These are phyloP conservation scores for Neopestalotiopsis clavispora DNA, from an alignment of 2,329 filamentous ascomycete species.

Conservation along the genomic window DNA sequence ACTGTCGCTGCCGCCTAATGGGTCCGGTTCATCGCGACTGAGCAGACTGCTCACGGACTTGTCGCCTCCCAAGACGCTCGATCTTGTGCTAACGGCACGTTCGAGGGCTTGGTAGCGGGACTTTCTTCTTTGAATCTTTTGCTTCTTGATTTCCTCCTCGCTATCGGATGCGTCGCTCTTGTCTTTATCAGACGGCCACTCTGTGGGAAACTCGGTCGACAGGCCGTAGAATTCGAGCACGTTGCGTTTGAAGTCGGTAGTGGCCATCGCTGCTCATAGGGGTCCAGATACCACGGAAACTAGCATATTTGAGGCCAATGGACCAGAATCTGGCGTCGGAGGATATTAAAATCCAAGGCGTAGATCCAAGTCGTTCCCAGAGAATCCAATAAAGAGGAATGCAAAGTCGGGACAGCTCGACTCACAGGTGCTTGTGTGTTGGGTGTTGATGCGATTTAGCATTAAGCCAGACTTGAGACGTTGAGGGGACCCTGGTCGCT, in stretches of 20 bases:
- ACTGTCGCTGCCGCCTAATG: constrained; percentile 84
- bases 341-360: neutral
- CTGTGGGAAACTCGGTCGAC: constrained; percentile 74
- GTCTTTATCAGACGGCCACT: constrained; percentile 82
- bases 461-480: neutral
- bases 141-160: constrained; percentile 56
- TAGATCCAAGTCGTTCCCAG: neutral
- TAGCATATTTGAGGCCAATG: constrained; percentile 2
- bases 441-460: neutral
- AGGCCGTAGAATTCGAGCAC: constrained; percentile 92
- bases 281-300: neutral
- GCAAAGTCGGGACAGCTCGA: neutral
- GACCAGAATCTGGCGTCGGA: neutral
- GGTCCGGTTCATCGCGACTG: constrained; percentile 91
- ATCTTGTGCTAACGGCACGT: constrained; percentile 71
- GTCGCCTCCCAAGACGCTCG: constrained; percentile 70
- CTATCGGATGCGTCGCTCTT: constrained; percentile 70
- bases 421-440: neutral
- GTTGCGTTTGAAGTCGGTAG: constrained; percentile 75
- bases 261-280: constrained; percentile 34
- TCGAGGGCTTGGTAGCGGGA: constrained; percentile 87
- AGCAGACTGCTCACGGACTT: constrained; percentile 76
- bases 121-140: constrained; percentile 64
- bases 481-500: neutral
- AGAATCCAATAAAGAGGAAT: neutral